phyloP scores from a whole-genome alignment of 169 alveolate genomes.

The Fabrea salina region DNA sequence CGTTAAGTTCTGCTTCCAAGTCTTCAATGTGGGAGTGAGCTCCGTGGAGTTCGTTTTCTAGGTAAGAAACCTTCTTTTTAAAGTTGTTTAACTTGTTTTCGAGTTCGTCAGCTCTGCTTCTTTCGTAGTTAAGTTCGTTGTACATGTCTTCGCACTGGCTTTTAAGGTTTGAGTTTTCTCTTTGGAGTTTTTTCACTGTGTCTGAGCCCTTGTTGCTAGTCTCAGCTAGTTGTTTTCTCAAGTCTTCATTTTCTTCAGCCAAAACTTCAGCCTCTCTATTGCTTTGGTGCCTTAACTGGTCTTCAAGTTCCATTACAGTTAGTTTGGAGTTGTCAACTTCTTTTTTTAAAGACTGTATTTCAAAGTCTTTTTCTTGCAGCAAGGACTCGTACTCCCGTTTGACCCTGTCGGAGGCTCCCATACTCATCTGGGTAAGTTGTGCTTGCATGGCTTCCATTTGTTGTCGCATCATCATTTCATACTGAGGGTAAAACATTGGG shows the following conservation, averaged over 20 bases:
- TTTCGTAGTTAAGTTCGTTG: too few species aligned
- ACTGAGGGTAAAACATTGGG: neutral
- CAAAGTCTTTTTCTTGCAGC: conserved; percentile 16
- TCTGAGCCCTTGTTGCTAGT: neutral
- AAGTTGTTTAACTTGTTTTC: too few species aligned
- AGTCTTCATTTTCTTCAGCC: neutral
- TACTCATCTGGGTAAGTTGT: neutral
- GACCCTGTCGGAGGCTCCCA: neutral
- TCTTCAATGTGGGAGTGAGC: too few species aligned
- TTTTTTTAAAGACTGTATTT: neutral
- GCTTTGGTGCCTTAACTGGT: neutral
- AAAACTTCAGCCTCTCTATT: neutral
- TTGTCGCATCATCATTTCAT: neutral
- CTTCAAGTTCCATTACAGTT: conserved; percentile 29
- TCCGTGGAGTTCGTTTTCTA: too few species aligned
- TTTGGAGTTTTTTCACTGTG: neutral
- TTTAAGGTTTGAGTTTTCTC: too few species aligned
- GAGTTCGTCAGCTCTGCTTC: too few species aligned
- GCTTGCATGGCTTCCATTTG: neutral
- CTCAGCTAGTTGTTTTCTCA: neutral
- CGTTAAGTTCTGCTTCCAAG: too few species aligned
- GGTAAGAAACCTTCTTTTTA: too few species aligned
- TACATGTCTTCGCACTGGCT: too few species aligned
- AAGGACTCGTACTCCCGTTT: neutral
- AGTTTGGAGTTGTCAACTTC: neutral